A percentile compares a stretch with the other conserved stretches of the same genome.
These are phyloP conservation scores for Venturia aucupariae DNA, from an alignment of 2,329 filamentous ascomycete species.

Conservation along the genomic window DNA sequence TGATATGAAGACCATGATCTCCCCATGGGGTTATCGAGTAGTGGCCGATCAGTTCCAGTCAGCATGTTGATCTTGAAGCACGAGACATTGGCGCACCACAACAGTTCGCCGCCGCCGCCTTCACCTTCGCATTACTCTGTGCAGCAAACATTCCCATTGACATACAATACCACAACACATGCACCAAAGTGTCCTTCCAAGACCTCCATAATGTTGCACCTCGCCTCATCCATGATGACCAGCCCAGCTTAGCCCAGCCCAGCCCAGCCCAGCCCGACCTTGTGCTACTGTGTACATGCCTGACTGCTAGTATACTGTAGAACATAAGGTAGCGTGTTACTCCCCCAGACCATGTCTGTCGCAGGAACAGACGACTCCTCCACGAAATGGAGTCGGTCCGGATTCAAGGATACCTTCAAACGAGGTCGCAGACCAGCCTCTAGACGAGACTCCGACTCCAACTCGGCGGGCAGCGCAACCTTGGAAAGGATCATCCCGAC, in stretches of 20 bases:
- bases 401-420: conserved; percentile 13
- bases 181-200: not conserved
- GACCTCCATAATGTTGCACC: not conserved
- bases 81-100: too few species aligned
- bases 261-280: not conserved
- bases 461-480: conserved; percentile 6
- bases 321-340: not conserved
- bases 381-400: conserved; percentile 5
- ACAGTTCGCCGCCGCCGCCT: too few species aligned
- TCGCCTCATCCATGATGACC: not conserved
- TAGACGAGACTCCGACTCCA: conserved; percentile 5
- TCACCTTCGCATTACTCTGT: not conserved
- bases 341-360: not conserved
- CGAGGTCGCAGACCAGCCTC: not conserved
- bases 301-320: too few species aligned
- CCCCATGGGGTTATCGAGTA: conserved; percentile 17
- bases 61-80: too few species aligned
- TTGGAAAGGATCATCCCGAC: not conserved
- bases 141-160: not conserved
- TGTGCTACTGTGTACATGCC: not conserved
- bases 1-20: conserved; percentile 11
- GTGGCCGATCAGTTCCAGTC: too few species aligned
- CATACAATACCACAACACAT: not conserved
- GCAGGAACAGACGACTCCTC: not conserved
- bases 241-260: too few species aligned